Evolutionary conservation across 805 yeast species (phyloP).

Genomic region (Priceomyces carsonii): DNA sequence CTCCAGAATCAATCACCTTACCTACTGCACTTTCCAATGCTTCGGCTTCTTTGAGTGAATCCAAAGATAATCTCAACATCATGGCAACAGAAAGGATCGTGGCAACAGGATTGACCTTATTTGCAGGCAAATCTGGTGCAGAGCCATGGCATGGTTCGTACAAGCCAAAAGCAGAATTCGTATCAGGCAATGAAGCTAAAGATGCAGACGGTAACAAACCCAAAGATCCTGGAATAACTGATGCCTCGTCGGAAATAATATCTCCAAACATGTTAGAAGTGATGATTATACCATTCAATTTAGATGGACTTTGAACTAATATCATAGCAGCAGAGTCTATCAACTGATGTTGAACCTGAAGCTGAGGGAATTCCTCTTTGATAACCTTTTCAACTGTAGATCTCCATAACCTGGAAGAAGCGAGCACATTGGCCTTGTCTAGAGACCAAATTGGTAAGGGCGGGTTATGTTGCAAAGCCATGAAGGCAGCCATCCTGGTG

Average conservation of each 20-base stretch:
- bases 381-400: constrained; percentile 86
- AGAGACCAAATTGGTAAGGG: constrained; percentile 95
- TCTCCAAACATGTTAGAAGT: constrained; percentile 98
- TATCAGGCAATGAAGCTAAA: constrained; percentile 93
- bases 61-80: constrained; percentile 92
- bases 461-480: constrained; percentile 91
- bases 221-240: constrained; percentile 95
- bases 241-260: constrained; percentile 96
- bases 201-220: constrained; percentile 97
- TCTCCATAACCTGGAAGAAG: constrained; percentile 96
- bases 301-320: constrained; percentile 85
- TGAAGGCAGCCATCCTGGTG: constrained; percentile 96
- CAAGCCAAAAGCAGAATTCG: constrained; percentile 90
- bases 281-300: constrained; percentile 87
- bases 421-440: constrained; percentile 97
- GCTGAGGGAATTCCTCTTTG: constrained; percentile 84
- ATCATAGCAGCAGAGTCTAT: constrained; percentile 99
- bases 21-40: constrained; percentile 89
- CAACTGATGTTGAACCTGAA: constrained; percentile 87
- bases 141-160: constrained; percentile 99
- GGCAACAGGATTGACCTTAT: constrained; percentile 94
- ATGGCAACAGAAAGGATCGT: constrained; percentile 94
- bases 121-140: constrained; percentile 88
- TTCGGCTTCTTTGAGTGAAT: constrained; percentile 79
- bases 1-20: constrained; percentile 74